Percentiles rank a stretch among this genome's conserved stretches.
phyloP scores from a whole-genome alignment of 208 protist genomes.

The Crithidia sp. region DNA sequence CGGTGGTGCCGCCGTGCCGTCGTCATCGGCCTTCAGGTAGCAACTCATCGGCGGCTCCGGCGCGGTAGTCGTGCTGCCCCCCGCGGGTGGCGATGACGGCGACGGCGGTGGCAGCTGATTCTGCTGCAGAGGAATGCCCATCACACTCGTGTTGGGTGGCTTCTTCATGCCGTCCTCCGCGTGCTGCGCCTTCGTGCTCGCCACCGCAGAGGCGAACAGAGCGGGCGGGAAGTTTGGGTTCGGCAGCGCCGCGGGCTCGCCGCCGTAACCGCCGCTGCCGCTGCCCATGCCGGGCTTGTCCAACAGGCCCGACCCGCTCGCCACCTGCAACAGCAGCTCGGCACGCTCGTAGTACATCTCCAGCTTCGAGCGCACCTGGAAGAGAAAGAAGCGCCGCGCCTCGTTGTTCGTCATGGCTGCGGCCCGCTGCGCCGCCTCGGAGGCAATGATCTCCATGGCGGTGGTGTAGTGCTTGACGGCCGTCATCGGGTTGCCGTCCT shows the following conservation, averaged over 20 bases:
- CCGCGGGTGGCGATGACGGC: background rate
- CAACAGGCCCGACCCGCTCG: slow-evolving; percentile 54
- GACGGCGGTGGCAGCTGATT: background rate
- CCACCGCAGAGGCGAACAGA: slow-evolving; percentile 24
- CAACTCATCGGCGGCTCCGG: slow-evolving; percentile 31
- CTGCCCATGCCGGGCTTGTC: slow-evolving; percentile 55
- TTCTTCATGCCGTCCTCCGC: slow-evolving; percentile 1
- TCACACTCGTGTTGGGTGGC: slow-evolving; percentile 30
- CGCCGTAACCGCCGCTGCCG: slow-evolving; percentile 19
- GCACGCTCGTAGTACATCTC: slow-evolving; percentile 78
- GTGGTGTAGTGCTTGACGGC: slow-evolving; percentile 73
- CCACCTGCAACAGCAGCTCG: slow-evolving; percentile 64
- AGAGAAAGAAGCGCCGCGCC: slow-evolving; percentile 68
- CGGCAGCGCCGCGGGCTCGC: slow-evolving; percentile 8
- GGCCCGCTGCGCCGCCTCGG: slow-evolving; percentile 42
- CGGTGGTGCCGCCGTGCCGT: slow-evolving; percentile 11
- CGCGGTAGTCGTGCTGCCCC: background rate
- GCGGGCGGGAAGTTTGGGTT: slow-evolving; percentile 27
- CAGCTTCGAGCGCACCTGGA: slow-evolving; percentile 63
- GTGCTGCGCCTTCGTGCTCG: background rate
- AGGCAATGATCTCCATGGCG: slow-evolving; percentile 76
- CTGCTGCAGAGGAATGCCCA: slow-evolving; percentile 56
- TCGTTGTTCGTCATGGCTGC: slow-evolving; percentile 33
- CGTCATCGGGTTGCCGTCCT: slow-evolving; percentile 72
- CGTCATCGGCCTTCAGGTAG: slow-evolving; percentile 37